phyloP scores from a whole-genome alignment of 2,329 filamentous ascomycete genomes.

The Blastomyces emzantsi region DNA sequence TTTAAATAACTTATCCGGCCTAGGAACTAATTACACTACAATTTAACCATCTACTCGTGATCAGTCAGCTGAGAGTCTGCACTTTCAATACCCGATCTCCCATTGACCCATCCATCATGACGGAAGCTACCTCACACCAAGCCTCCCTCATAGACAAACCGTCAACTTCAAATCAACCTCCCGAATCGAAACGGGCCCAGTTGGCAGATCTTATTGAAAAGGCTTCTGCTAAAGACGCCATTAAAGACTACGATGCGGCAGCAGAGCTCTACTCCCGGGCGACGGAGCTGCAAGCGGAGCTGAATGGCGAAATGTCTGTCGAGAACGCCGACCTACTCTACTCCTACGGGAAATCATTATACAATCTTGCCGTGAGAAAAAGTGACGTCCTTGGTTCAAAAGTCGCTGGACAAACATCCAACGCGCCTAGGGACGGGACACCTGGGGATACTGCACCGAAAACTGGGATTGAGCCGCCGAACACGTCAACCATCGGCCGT shows the following conservation, averaged over 20 bases:
- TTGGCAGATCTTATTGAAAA: slow-evolving; percentile 70
- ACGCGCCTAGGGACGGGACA: slow-evolving; percentile 43
- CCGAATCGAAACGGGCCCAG: slow-evolving; percentile 46
- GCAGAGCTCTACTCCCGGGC: slow-evolving; percentile 83
- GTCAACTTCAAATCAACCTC: not conserved
- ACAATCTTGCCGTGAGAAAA: slow-evolving; percentile 87
- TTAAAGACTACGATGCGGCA: slow-evolving; percentile 79
- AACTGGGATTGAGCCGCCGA: not conserved
- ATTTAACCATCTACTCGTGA: not conserved
- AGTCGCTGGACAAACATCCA: slow-evolving; percentile 52
- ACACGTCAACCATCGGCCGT: slow-evolving; percentile 19
- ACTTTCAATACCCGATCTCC: not conserved
- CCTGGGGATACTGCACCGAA: slow-evolving; percentile 9
- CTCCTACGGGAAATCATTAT: slow-evolving; percentile 85
- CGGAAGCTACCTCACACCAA: not conserved
- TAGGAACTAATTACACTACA: not conserved
- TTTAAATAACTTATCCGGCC: not conserved
- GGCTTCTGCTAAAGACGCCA: slow-evolving; percentile 74
- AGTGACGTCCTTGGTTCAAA: slow-evolving; percentile 88
- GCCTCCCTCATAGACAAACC: not conserved
- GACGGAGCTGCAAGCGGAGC: slow-evolving; percentile 76
- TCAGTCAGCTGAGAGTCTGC: not conserved
- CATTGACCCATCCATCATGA: not conserved
- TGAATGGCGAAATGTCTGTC: slow-evolving; percentile 85
- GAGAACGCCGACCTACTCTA: slow-evolving; percentile 93